These are phyloP conservation scores for Malbranchea cinnamomea DNA, from an alignment of 2,329 filamentous ascomycete genomes.

Conservation along the genomic window DNA sequence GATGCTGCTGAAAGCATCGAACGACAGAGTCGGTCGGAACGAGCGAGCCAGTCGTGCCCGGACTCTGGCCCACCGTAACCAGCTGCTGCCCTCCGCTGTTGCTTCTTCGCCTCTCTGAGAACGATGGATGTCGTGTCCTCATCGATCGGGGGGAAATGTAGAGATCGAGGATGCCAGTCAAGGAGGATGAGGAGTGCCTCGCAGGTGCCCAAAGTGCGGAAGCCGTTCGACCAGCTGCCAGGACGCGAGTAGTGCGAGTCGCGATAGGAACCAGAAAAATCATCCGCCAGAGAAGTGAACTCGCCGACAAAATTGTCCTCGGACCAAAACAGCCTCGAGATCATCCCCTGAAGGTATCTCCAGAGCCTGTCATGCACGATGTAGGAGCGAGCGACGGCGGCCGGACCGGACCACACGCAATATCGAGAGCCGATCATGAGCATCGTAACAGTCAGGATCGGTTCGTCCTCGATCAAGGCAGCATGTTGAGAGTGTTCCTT, in stretches of 20 bases:
- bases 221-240: conserved; percentile 45
- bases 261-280: neutral
- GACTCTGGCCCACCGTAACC: conserved; percentile 4
- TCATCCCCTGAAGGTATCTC: conserved; percentile 76
- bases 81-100: neutral
- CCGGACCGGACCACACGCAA: conserved; percentile 54
- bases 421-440: conserved; percentile 75
- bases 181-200: conserved; percentile 78
- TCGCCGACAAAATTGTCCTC: conserved; percentile 47
- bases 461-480: conserved; percentile 68
- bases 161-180: conserved; percentile 77
- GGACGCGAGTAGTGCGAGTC: conserved; percentile 14
- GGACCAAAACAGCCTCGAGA: conserved; percentile 79
- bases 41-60: conserved; percentile 9
- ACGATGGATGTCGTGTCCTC: conserved; percentile 28
- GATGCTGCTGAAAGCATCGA: conserved; percentile 9
- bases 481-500: conserved; percentile 55
- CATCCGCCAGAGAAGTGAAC: conserved; percentile 52
- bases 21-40: conserved; percentile 9
- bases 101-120: conserved; percentile 6
- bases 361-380: conserved; percentile 80
- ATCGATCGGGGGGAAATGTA: conserved; percentile 62
- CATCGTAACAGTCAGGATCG: conserved; percentile 70
- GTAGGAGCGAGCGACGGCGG: conserved; percentile 60
- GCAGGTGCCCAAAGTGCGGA: conserved; percentile 73